Percentiles rank a stretch among this genome's conserved stretches.
These are phyloP conservation scores for Blastocystis sp. DNA, from an alignment of 352 stramenopile genomes.

Conservation along the genomic window DNA sequence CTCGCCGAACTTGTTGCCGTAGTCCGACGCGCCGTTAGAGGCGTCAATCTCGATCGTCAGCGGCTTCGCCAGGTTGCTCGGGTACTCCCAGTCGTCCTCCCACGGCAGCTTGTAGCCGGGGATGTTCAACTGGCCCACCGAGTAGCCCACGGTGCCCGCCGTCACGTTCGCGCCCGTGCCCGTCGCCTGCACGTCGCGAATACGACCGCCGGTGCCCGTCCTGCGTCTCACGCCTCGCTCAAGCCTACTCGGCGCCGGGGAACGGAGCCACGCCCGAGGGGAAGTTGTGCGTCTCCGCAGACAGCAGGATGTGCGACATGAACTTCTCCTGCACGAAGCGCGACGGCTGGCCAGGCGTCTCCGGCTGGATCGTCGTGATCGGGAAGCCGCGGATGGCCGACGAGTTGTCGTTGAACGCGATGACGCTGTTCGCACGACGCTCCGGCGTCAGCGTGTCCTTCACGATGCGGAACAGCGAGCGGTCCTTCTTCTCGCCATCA, in stretches of 20 bases:
- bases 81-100: constrained; percentile 77
- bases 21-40: constrained; percentile 93
- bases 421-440: constrained; percentile 82
- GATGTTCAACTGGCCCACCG: constrained; percentile 86
- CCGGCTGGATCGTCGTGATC: constrained; percentile 74
- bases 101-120: constrained; percentile 86
- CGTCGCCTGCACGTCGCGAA: constrained; percentile 95
- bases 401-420: constrained; percentile 98
- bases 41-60: constrained; percentile 88
- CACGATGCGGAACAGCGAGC: constrained; percentile 97
- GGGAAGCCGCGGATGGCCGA: constrained; percentile 84
- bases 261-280: constrained; percentile 77
- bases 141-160: constrained; percentile 78
- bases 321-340: constrained; percentile 67
- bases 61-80: constrained; percentile 73
- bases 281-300: constrained; percentile 98
- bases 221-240: constrained; percentile 68
- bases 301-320: constrained; percentile 87
- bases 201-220: constrained; percentile 91
- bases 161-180: constrained; percentile 84
- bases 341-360: constrained; percentile 67
- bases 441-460: constrained; percentile 86
- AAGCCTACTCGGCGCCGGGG: constrained; percentile 66
- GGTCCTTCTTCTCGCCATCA: constrained; percentile 82
- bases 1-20: constrained; percentile 99